Base-by-base conservation (phyloP, 495 filamentous ascomycete species). In the Penicillium pulvis region DNA sequence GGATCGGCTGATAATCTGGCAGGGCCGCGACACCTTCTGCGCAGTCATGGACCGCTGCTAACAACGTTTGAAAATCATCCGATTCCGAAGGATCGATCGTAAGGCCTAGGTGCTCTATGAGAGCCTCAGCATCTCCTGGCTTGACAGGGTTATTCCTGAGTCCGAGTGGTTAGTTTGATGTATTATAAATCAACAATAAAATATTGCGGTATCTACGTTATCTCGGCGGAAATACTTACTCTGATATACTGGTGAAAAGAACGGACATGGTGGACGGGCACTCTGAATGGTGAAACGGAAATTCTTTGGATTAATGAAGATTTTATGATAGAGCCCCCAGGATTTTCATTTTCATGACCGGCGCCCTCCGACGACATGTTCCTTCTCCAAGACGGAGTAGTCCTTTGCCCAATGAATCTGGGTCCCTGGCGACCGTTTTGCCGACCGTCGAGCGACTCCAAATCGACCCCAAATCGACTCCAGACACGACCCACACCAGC, bases 21-120 rank as follows among this genome's bases (percentile, higher is more conserved):
- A 74, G 51, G 11, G 64, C 63, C 17, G 57, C 53, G 10, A 74
- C 49, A 5, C 49, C 54, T 51, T 74, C 69, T 0, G 71, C 71
- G 26, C 71, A 74, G 42, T 74, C 71, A 45, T 74, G 71, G 0
- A 72, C 65, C 14, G 71, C 69, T 43, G 71, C 71, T 6, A 74
- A 61, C 4, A 74, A 62, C 0, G 65, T 74, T 11, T 69, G 60
- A 49, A 72, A 74, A 52, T 74, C 71, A 16, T 61, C 47, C 11
- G 59, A 55, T 31, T 74, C 71, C 10, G 57, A 52, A 1, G 65
- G 62, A 24, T 66, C 62, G 26, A 74, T 67, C n/a, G 65, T 65
- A n/a, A 74, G 55, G 12, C 69, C 71, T 6, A 74, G 51, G 6
- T 53, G 56, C 8, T 54, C 14, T 6, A 72, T 46, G 39, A 74